These are phyloP conservation scores for Balakata baccata DNA, from an alignment of 345 rosid species.

Conservation along the genomic window DNA sequence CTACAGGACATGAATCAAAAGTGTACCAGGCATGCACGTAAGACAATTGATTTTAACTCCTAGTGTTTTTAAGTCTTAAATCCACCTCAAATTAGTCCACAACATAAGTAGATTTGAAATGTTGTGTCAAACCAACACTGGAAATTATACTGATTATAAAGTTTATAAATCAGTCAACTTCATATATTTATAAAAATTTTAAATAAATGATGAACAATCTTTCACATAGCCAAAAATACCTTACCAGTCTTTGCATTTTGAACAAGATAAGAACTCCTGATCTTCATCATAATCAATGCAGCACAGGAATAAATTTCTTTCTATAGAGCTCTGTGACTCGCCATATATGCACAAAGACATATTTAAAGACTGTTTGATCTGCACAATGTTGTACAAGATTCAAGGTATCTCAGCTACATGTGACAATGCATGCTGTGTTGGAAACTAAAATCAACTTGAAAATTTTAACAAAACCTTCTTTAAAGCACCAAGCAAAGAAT, in stretches of 20 bases:
- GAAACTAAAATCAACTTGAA: not conserved
- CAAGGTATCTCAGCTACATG: conserved; percentile 6
- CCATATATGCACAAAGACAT: conserved; percentile 45
- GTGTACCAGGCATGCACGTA: not conserved
- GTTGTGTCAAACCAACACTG: not conserved
- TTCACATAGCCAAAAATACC: conserved; percentile 18
- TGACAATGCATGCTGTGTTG: not conserved
- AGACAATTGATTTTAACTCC: not conserved
- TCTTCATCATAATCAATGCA: conserved; percentile 37
- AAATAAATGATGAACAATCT: not conserved
- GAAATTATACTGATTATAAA: not conserved
- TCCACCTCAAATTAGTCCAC: not conserved
- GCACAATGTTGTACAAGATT: conserved; percentile 21
- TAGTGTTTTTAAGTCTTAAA: not conserved
- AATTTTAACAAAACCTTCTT: conserved; percentile 39
- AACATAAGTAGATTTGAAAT: not conserved
- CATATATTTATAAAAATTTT: not conserved
- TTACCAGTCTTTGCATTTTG: conserved; percentile 60
- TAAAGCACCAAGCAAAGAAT: conserved; percentile 34
- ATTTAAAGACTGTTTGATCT: conserved; percentile 52
- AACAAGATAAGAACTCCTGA: conserved; percentile 38
- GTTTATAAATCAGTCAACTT: too few species aligned
- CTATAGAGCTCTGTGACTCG: conserved; percentile 31
- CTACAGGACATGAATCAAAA: not conserved
- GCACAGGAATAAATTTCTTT: conserved; percentile 34